Percentiles rank a stretch among this genome's conserved stretches.
phyloP scores from a whole-genome alignment of 257 asterid genomes.

The Cynanchum wilfordii region DNA sequence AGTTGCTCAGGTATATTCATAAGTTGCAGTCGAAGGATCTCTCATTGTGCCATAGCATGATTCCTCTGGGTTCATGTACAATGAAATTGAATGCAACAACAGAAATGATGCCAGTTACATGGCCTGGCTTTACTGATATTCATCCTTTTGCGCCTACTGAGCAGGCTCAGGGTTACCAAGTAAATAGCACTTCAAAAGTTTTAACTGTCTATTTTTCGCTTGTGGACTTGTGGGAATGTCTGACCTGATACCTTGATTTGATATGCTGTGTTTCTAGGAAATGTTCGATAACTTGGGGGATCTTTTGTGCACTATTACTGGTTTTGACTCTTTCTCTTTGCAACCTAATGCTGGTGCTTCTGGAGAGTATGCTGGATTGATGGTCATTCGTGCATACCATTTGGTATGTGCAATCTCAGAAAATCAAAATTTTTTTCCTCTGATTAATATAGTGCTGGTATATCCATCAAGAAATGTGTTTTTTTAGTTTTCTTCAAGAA shows the following conservation, averaged over 20 bases:
- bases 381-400: slow-evolving; percentile 99
- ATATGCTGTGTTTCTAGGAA: slow-evolving; percentile 50
- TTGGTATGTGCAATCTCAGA: slow-evolving; percentile 37
- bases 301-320: slow-evolving; percentile 81
- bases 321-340: slow-evolving; percentile 94
- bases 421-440: background rate
- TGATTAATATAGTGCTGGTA: background rate
- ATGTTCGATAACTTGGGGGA: slow-evolving; percentile 96
- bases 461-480: background rate
- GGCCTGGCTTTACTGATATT: slow-evolving; percentile 77
- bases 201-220: background rate
- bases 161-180: slow-evolving; percentile 94
- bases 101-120: slow-evolving; percentile 98
- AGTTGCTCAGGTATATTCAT: slow-evolving; percentile 79
- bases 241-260: slow-evolving; percentile 6
- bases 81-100: slow-evolving; percentile 95
- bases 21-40: slow-evolving; percentile 88
- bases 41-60: slow-evolving; percentile 96
- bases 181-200: slow-evolving; percentile 19
- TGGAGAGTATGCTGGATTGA: slow-evolving; percentile 95
- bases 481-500: background rate
- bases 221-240: background rate
- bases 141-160: slow-evolving; percentile 95
- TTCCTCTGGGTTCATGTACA: slow-evolving; percentile 96
- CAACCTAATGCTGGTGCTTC: slow-evolving; percentile 99